phyloP scores from a whole-genome alignment of 2,329 filamentous ascomycete species.

The Hymenoscyphus salicellus region DNA sequence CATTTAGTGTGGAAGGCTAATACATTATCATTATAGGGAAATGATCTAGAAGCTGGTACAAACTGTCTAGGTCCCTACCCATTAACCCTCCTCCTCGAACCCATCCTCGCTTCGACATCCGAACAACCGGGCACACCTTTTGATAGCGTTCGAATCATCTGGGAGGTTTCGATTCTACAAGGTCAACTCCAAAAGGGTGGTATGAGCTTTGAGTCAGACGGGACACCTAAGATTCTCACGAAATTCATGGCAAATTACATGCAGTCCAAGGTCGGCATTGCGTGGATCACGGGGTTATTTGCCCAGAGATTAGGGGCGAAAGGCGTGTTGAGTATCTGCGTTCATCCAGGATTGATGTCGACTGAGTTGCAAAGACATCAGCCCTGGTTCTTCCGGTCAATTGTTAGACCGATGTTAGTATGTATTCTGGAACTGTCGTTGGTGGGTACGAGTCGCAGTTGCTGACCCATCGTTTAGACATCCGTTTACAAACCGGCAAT shows the following conservation, averaged over 20 bases:
- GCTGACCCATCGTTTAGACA: neutral
- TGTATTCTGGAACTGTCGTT: neutral
- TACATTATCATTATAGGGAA: neutral
- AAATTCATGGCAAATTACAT: neutral
- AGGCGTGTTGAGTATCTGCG: neutral
- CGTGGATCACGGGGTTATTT: neutral
- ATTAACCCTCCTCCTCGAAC: neutral
- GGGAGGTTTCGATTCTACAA: neutral
- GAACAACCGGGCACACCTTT: neutral
- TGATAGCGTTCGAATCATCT: neutral
- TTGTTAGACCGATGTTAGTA: neutral
- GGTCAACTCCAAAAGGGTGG: neutral
- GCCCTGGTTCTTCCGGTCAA: too few relatives aligned
- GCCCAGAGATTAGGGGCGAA: neutral
- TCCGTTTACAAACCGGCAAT: neutral
- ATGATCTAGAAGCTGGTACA: neutral
- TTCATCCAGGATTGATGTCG: neutral
- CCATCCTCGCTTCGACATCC: neutral
- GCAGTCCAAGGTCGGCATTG: neutral
- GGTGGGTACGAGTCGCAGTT: neutral
- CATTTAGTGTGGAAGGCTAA: too few relatives aligned
- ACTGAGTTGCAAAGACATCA: neutral
- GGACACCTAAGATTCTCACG: neutral
- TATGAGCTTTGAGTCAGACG: neutral
- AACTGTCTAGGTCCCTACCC: neutral